Base-by-base conservation (phyloP, 1,284 basidiomycete genomes). In the Moesziomyces sp. region DNA sequence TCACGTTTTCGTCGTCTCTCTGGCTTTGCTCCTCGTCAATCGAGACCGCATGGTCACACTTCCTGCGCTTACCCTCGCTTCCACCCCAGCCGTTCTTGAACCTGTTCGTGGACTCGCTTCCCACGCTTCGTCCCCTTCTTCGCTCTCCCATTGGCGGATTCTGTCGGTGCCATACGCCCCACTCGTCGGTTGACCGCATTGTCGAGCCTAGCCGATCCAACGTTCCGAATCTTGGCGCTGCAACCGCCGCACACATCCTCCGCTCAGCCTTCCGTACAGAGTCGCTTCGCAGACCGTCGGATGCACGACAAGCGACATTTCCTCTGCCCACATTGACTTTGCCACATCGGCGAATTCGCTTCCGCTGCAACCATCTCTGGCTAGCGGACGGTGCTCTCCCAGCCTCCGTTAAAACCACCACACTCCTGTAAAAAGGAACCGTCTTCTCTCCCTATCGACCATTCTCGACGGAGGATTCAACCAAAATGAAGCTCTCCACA, bases 401-500 rank as follows among this genome's bases (percentile, higher is more conserved):
- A 13, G 30, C 30, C 13, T 34, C 30, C 13, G 1, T 34, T 34
- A 13, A 34, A 34, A 34, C 30, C 30, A 34, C 2, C 30, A 34
- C 38, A 18, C 38, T n/a, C 38, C 38, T 6, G 14, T 40, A 40
- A 7, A 40, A 34, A 13, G 30, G 30, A 34, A 10, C 2, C 30
- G 6, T 9, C 7, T 40, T 16, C 16, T 40, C 38, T 8, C 38
- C 5, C 18, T 6, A 18, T 40, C 16, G 16, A 18, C 38, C 2
- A 40, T 7, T 40, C 19, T 30, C 26, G n/a, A 28, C n/a, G 0
- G 16, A 51, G 19, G 24, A 52, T 34, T 28, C 21, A 26, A 30
- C 18, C 45, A 30, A 21, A 44, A 70, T 70, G 67, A 64, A 70
- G 51, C 43, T 70, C 50, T 60, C 57, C 19, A 43, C 61, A n/a